These are phyloP conservation scores for Candida ovalis DNA, from an alignment of 805 yeast species.

Conservation along the genomic window DNA sequence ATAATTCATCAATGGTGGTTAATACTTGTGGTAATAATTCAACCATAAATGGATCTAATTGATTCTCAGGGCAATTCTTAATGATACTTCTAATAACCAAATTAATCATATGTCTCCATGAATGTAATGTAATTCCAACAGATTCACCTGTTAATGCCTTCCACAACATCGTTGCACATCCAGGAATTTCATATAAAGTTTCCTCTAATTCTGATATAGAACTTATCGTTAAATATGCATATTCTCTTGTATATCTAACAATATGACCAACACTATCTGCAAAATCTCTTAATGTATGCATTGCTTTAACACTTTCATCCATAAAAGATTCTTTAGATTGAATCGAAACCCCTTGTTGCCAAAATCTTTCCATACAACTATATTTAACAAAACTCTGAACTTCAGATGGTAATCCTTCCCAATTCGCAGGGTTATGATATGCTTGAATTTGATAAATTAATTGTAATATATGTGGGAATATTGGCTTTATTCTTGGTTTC, in stretches of 20 bases:
- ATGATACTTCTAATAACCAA: conserved; percentile 82
- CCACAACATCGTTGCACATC: conserved; percentile 73
- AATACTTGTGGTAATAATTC: conserved; percentile 77
- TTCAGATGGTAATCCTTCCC: conserved; percentile 82
- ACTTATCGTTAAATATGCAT: conserved; percentile 85
- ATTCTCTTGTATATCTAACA: conserved; percentile 91
- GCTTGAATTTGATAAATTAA: conserved; percentile 87
- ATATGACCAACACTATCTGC: conserved; percentile 98
- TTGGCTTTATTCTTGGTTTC: conserved; percentile 91
- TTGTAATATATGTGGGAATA: conserved; percentile 86
- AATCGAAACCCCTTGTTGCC: conserved; percentile 97
- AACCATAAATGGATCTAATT: conserved; percentile 64
- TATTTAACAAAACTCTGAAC: conserved; percentile 90
- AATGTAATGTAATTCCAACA: conserved; percentile 86
- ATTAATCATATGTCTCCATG: conserved; percentile 96
- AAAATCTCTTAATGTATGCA: conserved; percentile 89
- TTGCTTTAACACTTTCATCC: conserved; percentile 91
- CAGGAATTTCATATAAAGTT: conserved; percentile 82
- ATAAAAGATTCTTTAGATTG: conserved; percentile 92
- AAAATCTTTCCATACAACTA: conserved; percentile 87
- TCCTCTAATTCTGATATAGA: conserved; percentile 88
- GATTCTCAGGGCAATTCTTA: conserved; percentile 78
- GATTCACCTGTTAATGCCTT: conserved; percentile 81
- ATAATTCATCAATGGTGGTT: conserved; percentile 65
- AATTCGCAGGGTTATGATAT: conserved; percentile 88